Percentiles rank a stretch among this genome's conserved stretches.
Evolutionary conservation across 1,139 yeast species (phyloP).

Genomic region (Suhomyces maxii): DNA sequence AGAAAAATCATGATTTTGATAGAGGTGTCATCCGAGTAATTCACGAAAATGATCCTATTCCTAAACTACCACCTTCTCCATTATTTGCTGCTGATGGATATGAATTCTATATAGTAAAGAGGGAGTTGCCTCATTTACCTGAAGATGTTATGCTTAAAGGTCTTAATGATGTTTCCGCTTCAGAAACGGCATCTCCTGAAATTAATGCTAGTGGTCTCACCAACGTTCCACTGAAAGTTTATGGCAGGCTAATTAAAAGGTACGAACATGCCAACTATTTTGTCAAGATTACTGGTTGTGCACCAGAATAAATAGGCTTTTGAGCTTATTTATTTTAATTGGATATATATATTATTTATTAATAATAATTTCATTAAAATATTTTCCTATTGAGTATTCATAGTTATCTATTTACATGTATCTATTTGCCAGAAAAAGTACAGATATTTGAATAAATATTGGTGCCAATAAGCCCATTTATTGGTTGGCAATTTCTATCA

Average conservation of each 20-base stretch:
- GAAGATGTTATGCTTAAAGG: conserved; percentile 28
- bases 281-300: conserved; percentile 36
- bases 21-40: conserved; percentile 50
- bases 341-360: too few relatives aligned
- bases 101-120: conserved; percentile 46
- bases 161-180: not conserved
- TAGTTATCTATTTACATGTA: too few relatives aligned
- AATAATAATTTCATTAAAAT: too few relatives aligned
- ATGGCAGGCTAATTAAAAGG: conserved; percentile 19
- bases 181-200: not conserved
- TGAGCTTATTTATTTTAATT: too few relatives aligned
- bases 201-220: not conserved
- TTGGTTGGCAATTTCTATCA: conserved; percentile 33
- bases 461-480: too few relatives aligned
- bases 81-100: conserved; percentile 50
- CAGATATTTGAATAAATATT: too few relatives aligned
- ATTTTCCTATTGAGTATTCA: too few relatives aligned
- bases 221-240: not conserved
- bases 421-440: too few relatives aligned
- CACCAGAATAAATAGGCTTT: conserved; percentile 6
- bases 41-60: conserved; percentile 58
- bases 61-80: conserved; percentile 55
- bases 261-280: conserved; percentile 39
- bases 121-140: conserved; percentile 46
- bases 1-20: conserved; percentile 17